A percentile compares a stretch with the other conserved stretches of the same genome.
These are phyloP conservation scores for Noccaea bulbosa DNA, from an alignment of 345 rosid genomes.

Conservation along the genomic window DNA sequence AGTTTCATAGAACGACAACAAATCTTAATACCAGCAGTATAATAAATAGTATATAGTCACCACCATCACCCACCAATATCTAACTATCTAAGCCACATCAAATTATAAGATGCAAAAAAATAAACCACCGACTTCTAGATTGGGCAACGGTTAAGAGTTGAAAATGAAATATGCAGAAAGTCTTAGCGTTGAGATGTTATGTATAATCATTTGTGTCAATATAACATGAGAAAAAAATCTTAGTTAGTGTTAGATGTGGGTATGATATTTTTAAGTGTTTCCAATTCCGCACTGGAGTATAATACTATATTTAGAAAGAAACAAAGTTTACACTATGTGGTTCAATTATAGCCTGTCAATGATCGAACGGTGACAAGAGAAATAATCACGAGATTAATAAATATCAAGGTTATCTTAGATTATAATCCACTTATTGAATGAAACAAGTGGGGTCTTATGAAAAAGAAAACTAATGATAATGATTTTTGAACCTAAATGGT, in stretches of 20 bases:
- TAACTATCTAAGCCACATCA: conserved; percentile 23
- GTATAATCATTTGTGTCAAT: conserved; percentile 4
- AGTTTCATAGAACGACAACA: conserved; percentile 26
- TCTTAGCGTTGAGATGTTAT: not conserved
- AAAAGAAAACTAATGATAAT: not conserved
- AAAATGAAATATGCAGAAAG: conserved; percentile 4
- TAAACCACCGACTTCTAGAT: conserved; percentile 35
- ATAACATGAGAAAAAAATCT: conserved; percentile 4
- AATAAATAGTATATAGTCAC: conserved; percentile 27
- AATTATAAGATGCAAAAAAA: not conserved
- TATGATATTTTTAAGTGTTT: not conserved
- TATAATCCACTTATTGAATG: conserved; percentile 30
- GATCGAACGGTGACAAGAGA: conserved; percentile 24
- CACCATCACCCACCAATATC: conserved; percentile 34
- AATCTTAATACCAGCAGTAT: conserved; percentile 10
- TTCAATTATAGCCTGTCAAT: conserved; percentile 17
- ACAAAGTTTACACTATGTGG: conserved; percentile 26
- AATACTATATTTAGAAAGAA: conserved; percentile 35
- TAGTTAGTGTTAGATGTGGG: conserved; percentile 6
- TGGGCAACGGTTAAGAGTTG: conserved; percentile 30
- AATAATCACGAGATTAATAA: conserved; percentile 12
- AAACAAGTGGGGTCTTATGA: conserved; percentile 18
- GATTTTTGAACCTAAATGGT: conserved; percentile 28
- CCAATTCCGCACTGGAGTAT: not conserved
- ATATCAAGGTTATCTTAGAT: conserved; percentile 27